Percentiles rank a stretch among this genome's conserved stretches.
Conservation (phyloP, 441 rosid genomes). For the Manihot esculenta region DNA sequence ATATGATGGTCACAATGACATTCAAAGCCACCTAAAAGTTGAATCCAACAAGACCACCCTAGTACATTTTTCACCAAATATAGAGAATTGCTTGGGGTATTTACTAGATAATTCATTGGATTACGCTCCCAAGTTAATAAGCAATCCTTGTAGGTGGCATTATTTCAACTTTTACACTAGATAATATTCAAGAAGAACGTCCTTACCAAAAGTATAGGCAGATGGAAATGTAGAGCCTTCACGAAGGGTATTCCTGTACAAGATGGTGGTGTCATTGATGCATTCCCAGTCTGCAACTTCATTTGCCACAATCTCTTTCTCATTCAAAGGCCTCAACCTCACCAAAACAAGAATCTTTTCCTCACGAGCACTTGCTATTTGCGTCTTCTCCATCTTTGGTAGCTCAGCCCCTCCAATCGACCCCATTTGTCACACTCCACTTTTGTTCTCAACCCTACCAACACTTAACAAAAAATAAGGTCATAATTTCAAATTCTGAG, state of each 20-base stretch:
- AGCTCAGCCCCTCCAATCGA: conserved; percentile 73
- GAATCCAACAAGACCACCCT: neutral
- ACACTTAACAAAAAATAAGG: conserved; percentile 22
- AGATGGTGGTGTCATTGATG: conserved; percentile 72
- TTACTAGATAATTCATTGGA: neutral
- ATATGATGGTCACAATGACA: neutral
- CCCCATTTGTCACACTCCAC: conserved; percentile 51
- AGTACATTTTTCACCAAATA: conserved; percentile 17
- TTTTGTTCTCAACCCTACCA: conserved; percentile 25
- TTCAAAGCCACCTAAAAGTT: neutral
- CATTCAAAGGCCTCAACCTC: conserved; percentile 89
- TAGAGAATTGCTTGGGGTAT: neutral
- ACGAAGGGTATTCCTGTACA: conserved; percentile 88
- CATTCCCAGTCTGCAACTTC: conserved; percentile 97
- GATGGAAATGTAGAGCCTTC: conserved; percentile 92
- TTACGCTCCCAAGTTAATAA: conserved; percentile 1
- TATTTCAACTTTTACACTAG: conserved; percentile 6
- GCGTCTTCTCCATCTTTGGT: conserved; percentile 65
- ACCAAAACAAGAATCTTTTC: conserved; percentile 91
- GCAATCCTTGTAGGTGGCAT: neutral
- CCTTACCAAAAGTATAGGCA: conserved; percentile 85
- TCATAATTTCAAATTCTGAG: conserved; percentile 28
- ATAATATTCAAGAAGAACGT: conserved; percentile 15
- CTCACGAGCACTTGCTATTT: conserved; percentile 44
- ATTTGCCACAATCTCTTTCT: conserved; percentile 69